These are phyloP conservation scores for Fusarium falciforme DNA, from an alignment of 2,329 filamentous ascomycete genomes.

Conservation along the genomic window DNA sequence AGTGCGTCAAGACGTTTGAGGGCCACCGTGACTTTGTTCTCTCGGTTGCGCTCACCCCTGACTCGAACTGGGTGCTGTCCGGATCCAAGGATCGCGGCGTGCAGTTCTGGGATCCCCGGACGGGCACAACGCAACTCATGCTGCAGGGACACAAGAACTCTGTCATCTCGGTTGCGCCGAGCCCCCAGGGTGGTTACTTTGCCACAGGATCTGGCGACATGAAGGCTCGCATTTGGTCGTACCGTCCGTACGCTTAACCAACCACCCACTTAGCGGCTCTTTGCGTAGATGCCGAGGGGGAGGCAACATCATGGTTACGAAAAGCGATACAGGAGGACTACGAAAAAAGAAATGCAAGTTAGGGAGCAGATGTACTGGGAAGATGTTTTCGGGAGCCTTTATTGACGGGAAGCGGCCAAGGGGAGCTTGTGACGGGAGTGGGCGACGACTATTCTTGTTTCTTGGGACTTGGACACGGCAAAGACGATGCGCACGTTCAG, in stretches of 20 bases:
- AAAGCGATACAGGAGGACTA: conserved; percentile 16
- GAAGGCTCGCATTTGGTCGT: conserved; percentile 98
- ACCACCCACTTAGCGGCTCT: conserved; percentile 19
- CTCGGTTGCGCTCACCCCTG: conserved; percentile 92
- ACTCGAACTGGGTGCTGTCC: conserved; percentile 95
- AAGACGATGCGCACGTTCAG: conserved; percentile 26
- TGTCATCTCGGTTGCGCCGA: conserved; percentile 96
- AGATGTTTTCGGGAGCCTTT: conserved; percentile 13
- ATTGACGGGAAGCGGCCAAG: conserved; percentile 22
- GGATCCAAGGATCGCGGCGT: conserved; percentile 97
- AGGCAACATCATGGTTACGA: conserved; percentile 16
- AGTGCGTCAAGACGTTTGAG: conserved; percentile 96
- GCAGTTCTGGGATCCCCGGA: conserved; percentile 98
- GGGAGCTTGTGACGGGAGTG: conserved; percentile 26
- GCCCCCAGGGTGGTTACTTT: conserved; percentile 87
- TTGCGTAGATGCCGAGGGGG: conserved; percentile 21
- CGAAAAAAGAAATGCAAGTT: conserved; percentile 16
- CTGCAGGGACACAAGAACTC: conserved; percentile 99
- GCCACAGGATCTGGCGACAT: conserved; percentile 97
- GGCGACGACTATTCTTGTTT: conserved; percentile 38
- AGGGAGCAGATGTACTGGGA: conserved; percentile 25
- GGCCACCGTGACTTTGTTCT: conserved; percentile 98
- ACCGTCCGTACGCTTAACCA: conserved; percentile 59
- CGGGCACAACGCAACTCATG: conserved; percentile 96
- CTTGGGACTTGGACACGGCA: conserved; percentile 37